Percentiles rank a stretch among this genome's conserved stretches.
Evolutionary conservation across 2,329 filamentous ascomycete species (phyloP).

Genomic region (Pseudocercospora cruenta): DNA sequence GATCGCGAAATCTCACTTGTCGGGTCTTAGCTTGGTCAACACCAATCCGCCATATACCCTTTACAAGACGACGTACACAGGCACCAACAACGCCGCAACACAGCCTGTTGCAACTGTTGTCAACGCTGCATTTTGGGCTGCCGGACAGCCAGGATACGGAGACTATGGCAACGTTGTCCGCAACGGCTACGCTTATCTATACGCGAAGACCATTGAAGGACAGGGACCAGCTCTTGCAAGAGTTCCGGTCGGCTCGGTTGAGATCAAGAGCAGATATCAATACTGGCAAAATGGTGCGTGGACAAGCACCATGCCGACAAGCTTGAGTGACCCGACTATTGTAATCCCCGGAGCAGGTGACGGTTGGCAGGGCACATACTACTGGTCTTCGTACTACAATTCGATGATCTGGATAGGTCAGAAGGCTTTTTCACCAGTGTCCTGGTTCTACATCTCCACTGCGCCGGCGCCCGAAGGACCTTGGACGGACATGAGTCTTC

Average conservation of each 20-base stretch:
- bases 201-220: conserved; percentile 20
- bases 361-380: conserved; percentile 38
- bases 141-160: conserved; percentile 26
- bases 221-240: conserved; percentile 22
- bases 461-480: conserved; percentile 37
- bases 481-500: conserved; percentile 31
- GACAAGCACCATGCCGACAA: conserved; percentile 18
- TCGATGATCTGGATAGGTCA: conserved; percentile 35
- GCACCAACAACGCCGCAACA: conserved; percentile 19
- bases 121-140: conserved; percentile 26
- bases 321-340: conserved; percentile 12
- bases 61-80: conserved; percentile 22
- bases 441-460: conserved; percentile 34
- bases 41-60: conserved; percentile 20
- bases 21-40: conserved; percentile 16
- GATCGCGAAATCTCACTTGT: conserved; percentile 23
- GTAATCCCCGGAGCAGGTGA: conserved; percentile 35
- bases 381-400: conserved; percentile 35
- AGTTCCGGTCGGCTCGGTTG: conserved; percentile 22
- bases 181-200: conserved; percentile 28
- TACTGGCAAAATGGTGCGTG: conserved; percentile 24
- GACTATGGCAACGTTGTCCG: conserved; percentile 27
- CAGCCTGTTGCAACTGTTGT: conserved; percentile 24
- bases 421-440: conserved; percentile 14
- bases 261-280: conserved; percentile 23